These are phyloP conservation scores for Eleusine indica DNA, from an alignment of 176 grass and related monocot species.

Conservation along the genomic window DNA sequence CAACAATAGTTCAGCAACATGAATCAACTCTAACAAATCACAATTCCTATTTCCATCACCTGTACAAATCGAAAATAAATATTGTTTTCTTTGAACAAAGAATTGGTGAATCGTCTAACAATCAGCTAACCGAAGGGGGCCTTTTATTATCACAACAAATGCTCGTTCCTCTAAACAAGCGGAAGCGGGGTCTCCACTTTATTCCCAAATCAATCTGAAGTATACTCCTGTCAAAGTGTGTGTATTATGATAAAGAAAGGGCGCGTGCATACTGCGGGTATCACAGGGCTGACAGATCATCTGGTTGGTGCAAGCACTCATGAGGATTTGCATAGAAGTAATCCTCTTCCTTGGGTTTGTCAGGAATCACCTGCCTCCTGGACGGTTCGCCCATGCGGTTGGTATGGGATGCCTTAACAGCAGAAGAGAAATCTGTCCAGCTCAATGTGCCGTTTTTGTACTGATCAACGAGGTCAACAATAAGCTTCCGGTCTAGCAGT, in stretches of 20 bases:
- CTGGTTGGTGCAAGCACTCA: constrained; percentile 73
- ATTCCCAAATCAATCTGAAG: constrained; percentile 40
- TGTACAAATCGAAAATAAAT: constrained; percentile 33
- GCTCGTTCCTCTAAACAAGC: constrained; percentile 23
- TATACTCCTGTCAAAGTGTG: neutral
- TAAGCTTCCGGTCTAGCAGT: constrained; percentile 73
- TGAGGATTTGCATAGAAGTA: constrained; percentile 92
- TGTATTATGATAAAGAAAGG: constrained; percentile 36
- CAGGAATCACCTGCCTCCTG: constrained; percentile 68
- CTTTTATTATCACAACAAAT: neutral
- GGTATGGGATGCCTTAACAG: constrained; percentile 65
- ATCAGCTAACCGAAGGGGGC: constrained; percentile 8
- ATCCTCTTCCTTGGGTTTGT: constrained; percentile 92
- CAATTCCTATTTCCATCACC: neutral
- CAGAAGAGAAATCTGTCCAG: constrained; percentile 76
- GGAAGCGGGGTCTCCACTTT: constrained; percentile 27
- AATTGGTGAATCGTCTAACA: constrained; percentile 26
- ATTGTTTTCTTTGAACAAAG: constrained; percentile 14
- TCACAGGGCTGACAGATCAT: constrained; percentile 50
- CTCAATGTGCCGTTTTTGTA: constrained; percentile 61
- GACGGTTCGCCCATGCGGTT: constrained; percentile 73
- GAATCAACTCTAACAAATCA: neutral
- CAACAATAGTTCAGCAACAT: neutral
- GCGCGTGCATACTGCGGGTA: constrained; percentile 12
- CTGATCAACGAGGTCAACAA: constrained; percentile 74